These are phyloP conservation scores for Thermothielavioides terrestris DNA, from an alignment of 495 filamentous ascomycete species.

Conservation along the genomic window DNA sequence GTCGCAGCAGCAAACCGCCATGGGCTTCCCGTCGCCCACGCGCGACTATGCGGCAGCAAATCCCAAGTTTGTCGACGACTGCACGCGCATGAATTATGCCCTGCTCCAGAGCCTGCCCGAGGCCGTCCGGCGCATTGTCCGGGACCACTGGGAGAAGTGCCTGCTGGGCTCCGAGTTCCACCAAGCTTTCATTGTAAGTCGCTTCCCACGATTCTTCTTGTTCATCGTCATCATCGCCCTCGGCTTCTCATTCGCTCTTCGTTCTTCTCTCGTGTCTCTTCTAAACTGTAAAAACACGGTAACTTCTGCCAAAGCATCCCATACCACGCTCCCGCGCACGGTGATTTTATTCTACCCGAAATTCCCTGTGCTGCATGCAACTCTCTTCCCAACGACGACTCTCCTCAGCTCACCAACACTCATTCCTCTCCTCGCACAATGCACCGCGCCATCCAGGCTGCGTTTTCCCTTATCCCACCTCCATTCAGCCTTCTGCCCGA, in stretches of 20 bases:
- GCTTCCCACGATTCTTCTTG: not conserved
- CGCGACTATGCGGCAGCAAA: slow-evolving; percentile 28
- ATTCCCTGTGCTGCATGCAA: too few species aligned
- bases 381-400: too few species aligned
- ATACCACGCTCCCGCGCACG: too few species aligned
- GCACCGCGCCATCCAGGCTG: not conserved
- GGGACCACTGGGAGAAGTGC: slow-evolving; percentile 43
- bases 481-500: not conserved
- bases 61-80: slow-evolving; percentile 34
- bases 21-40: slow-evolving; percentile 35
- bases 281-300: not conserved
- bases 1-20: not conserved
- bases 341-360: too few species aligned
- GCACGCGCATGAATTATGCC: slow-evolving; percentile 34
- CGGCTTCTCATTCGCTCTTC: too few species aligned
- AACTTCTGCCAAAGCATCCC: not conserved
- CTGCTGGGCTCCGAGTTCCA: slow-evolving; percentile 45
- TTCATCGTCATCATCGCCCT: not conserved
- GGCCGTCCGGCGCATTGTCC: slow-evolving; percentile 36
- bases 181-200: slow-evolving; percentile 41
- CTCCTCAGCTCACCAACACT: too few species aligned
- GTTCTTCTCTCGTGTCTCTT: not conserved
- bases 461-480: not conserved
- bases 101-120: slow-evolving; percentile 35
- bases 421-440: not conserved